phyloP scores from a whole-genome alignment of 2,329 filamentous ascomycete genomes.

The Colletotrichum lindemuthianum region DNA sequence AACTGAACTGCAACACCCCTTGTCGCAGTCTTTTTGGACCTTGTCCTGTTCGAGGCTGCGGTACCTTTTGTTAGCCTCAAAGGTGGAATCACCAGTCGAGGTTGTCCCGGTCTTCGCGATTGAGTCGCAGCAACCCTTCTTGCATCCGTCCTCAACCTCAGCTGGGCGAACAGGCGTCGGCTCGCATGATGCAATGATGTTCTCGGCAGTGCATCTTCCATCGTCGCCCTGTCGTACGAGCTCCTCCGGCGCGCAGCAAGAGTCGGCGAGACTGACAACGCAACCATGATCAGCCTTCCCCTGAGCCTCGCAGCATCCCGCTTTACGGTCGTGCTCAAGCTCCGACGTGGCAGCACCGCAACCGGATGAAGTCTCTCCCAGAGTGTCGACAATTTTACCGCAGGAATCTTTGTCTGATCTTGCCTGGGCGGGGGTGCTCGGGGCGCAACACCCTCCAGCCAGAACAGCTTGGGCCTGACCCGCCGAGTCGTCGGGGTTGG shows the following conservation, averaged over 20 bases:
- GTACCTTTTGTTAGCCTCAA: neutral
- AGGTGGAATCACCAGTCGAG: neutral
- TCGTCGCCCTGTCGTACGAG: neutral
- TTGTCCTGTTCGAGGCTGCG: neutral
- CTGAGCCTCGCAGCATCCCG: no score
- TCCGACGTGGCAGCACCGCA: no score
- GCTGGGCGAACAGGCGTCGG: neutral
- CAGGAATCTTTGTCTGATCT: no score
- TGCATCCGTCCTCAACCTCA: neutral
- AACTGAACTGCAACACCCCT: conserved; percentile 18
- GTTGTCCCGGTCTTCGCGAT: neutral
- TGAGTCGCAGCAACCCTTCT: neutral
- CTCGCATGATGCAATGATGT: neutral
- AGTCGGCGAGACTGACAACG: neutral
- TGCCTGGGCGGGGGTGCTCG: no score
- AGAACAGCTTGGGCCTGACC: neutral
- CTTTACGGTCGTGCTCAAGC: no score
- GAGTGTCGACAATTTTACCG: no score
- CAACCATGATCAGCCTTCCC: no score
- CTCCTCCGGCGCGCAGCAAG: neutral
- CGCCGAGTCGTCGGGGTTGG: neutral
- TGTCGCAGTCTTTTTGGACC: conserved; percentile 8
- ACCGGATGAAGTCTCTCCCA: no score
- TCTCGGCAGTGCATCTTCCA: neutral
- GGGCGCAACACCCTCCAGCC: no score